These are phyloP conservation scores for Cryptococcus sp. DNA, from an alignment of 1,284 basidiomycete species.

Conservation along the genomic window DNA sequence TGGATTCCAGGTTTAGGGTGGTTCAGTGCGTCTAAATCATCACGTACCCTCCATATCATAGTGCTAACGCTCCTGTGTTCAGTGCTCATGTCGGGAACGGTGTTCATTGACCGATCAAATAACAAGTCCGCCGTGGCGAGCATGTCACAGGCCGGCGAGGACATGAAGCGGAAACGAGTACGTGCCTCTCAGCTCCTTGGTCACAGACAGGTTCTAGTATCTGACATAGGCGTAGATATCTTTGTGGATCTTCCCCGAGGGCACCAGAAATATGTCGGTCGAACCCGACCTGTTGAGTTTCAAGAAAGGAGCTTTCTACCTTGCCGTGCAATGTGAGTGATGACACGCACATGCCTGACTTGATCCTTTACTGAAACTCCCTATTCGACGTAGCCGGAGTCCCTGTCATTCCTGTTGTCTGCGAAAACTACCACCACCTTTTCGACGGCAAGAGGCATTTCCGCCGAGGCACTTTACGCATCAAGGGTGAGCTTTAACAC, in stretches of 20 bases:
- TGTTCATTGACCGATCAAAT: slow-evolving; percentile 91
- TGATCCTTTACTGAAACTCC: slow-evolving; percentile 5
- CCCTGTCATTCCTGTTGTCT: slow-evolving; percentile 88
- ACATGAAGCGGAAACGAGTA: slow-evolving; percentile 70
- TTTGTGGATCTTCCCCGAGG: slow-evolving; percentile 90
- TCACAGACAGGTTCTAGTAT: neutral
- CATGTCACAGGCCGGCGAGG: slow-evolving; percentile 76
- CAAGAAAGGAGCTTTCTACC: slow-evolving; percentile 98
- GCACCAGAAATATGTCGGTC: slow-evolving; percentile 74
- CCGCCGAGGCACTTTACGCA: slow-evolving; percentile 73
- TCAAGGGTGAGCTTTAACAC: slow-evolving; percentile 67
- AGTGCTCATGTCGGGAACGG: slow-evolving; percentile 82
- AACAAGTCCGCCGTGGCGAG: slow-evolving; percentile 71
- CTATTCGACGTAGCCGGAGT: slow-evolving; percentile 53
- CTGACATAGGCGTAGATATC: slow-evolving; percentile 59
- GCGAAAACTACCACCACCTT: slow-evolving; percentile 88
- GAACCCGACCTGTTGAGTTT: slow-evolving; percentile 74
- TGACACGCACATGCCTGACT: neutral
- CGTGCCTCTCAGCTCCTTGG: neutral
- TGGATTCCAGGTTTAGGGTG: slow-evolving; percentile 85
- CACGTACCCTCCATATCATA: neutral
- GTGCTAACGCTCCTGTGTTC: neutral
- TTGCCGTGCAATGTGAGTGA: slow-evolving; percentile 72
- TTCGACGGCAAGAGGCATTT: slow-evolving; percentile 77
- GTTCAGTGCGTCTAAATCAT: slow-evolving; percentile 60